These are phyloP conservation scores for Amaranthus cruentus DNA, from an alignment of 148 eudicot species.

Conservation along the genomic window DNA sequence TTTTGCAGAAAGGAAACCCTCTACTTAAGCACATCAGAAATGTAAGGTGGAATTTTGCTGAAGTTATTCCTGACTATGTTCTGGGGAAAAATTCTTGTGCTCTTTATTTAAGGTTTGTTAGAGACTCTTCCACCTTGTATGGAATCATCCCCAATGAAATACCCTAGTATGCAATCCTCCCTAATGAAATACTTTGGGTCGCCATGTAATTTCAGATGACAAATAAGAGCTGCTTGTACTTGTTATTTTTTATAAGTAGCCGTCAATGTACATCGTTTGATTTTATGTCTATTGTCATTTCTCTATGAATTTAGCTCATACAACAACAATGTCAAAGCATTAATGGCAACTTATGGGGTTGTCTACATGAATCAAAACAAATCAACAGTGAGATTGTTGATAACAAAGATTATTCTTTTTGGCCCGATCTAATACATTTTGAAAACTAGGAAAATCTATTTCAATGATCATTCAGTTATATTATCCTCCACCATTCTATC, in stretches of 20 bases:
- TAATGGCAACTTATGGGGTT: no score
- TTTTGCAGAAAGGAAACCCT: constrained; percentile 91
- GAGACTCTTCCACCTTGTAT: background rate
- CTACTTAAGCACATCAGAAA: constrained; percentile 90
- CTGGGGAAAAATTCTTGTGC: constrained; percentile 82
- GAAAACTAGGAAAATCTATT: no score
- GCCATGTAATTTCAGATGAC: background rate
- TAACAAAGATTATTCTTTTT: no score
- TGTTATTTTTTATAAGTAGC: background rate
- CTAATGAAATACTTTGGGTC: background rate
- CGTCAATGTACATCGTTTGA: background rate
- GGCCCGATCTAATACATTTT: no score
- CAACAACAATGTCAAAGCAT: background rate
- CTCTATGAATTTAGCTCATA: background rate
- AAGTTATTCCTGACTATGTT: constrained; percentile 67
- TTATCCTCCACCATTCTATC: no score
- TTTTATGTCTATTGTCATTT: background rate
- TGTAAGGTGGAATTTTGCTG: constrained; percentile 86
- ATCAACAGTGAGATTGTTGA: no score
- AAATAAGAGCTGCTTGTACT: background rate
- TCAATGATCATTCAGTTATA: no score
- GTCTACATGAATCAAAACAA: no score
- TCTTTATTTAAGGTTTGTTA: constrained; percentile 72
- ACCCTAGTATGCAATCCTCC: background rate
- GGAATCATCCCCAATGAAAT: background rate